phyloP scores from a whole-genome alignment of 345 rosid species.

The Abelmoschus esculentus region DNA sequence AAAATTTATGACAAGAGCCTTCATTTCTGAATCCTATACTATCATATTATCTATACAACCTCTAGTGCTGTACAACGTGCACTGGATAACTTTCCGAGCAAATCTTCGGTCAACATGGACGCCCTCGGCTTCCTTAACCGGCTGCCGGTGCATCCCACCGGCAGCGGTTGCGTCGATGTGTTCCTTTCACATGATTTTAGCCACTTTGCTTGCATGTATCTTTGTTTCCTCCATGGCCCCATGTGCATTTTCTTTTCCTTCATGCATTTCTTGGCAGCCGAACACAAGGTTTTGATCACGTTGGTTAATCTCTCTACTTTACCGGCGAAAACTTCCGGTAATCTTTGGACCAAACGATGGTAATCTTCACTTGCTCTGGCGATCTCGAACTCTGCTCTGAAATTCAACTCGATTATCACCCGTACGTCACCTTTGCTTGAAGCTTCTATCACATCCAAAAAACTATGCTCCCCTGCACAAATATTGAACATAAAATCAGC shows the following conservation, averaged over 20 bases:
- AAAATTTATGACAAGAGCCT: neutral
- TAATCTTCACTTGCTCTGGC: conserved; percentile 49
- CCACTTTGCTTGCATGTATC: conserved; percentile 57
- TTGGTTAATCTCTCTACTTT: conserved; percentile 35
- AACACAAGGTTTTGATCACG: conserved; percentile 33
- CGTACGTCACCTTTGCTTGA: conserved; percentile 11
- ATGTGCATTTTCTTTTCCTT: conserved; percentile 50
- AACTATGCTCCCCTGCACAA: conserved; percentile 10
- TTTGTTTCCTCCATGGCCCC: conserved; percentile 55
- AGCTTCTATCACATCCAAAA: conserved; percentile 9
- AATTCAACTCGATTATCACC: conserved; percentile 30
- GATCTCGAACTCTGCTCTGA: conserved; percentile 43
- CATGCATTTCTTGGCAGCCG: conserved; percentile 52
- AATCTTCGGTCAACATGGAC: conserved; percentile 43
- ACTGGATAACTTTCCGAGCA: conserved; percentile 29
- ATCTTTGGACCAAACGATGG: conserved; percentile 21
- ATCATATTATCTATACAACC: conserved; percentile 25
- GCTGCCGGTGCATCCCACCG: conserved; percentile 18
- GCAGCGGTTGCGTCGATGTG: conserved; percentile 10
- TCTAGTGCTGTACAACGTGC: conserved; percentile 31
- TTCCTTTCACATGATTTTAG: conserved; percentile 29
- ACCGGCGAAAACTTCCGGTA: conserved; percentile 46
- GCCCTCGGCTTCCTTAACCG: conserved; percentile 27
- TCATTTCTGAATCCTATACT: neutral
- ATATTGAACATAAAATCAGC: neutral